Base-by-base conservation (phyloP, 352 stramenopile species). In the Thraustotheca clavata region DNA sequence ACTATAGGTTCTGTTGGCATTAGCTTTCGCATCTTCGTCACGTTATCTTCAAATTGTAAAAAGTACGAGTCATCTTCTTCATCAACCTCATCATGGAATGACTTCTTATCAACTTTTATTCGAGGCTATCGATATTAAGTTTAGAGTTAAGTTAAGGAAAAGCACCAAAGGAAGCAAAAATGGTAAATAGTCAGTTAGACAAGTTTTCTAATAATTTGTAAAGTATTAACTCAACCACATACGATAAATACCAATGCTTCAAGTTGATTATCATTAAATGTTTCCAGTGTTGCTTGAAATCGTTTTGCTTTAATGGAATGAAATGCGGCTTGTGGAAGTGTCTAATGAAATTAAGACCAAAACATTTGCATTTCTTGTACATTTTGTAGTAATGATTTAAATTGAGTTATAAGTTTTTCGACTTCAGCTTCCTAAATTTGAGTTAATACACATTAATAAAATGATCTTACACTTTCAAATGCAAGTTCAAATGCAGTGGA, bases 301-400 rank as follows among this genome's bases (percentile, higher is more conserved):
- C 43, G 43, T 31, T 52, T 52, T 24, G 43, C 43, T 31, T 52
- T 52, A 31, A 52, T 52, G 7, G 43, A 52, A 9, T 52, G n/a
- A 24, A 26, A 31, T 2, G 43, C 43, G 11, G 43, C 18, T 18
- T 52, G 12, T 26, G 43, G 43, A 1, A 52, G 43, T 52, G 7
- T 52, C 43, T 52, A 24, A 24, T n/a, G n/a, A n/a, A n/a, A n/a
- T n/a, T n/a, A n/a, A n/a, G 39, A 47, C n/a, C 22, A 47, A 24
- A 4, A 47, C 39, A 47, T 24, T n/a, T n/a, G 39, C 22, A n/a
- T 47, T 47, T 27, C 39, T 2, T 47, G 39, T 43, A 43, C 38
- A 18, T 43, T 16, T 9, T 18, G 11, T 2, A 52, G 11, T 9
- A 52, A 31, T 11, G 12, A 11, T 11, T 52, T 18, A 24, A 52